Conservation (phyloP, 2,329 filamentous ascomycete species). For the Sporothrix pallida region DNA sequence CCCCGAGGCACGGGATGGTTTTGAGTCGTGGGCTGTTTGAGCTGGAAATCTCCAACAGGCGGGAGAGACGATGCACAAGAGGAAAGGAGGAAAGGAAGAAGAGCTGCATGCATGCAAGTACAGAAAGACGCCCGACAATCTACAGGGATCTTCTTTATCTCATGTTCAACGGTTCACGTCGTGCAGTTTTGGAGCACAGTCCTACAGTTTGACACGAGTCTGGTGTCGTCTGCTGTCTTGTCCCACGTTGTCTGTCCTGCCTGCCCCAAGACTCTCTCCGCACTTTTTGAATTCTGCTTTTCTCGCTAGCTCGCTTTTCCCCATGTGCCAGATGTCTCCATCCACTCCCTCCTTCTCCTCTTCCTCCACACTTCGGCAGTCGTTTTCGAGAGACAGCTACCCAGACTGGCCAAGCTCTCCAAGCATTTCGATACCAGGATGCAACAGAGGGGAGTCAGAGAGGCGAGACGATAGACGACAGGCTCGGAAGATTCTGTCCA, state of each 20-base stretch:
- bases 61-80: neutral
- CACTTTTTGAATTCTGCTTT: conserved; percentile 1
- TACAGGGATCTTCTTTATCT: neutral
- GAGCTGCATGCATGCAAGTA: conserved; percentile 5
- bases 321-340: neutral
- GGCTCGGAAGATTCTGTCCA: neutral
- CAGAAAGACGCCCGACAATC: neutral
- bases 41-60: neutral
- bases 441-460: too few relatives aligned
- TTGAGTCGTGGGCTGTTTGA: neutral
- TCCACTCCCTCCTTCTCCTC: conserved; percentile 13
- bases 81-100: neutral
- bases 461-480: neutral
- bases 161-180: neutral
- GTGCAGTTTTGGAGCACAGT: neutral
- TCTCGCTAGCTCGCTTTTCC: neutral
- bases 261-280: neutral
- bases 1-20: conserved; percentile 16
- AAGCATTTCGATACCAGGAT: neutral
- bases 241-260: neutral
- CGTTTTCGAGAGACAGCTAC: neutral
- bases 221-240: neutral
- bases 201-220: neutral
- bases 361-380: conserved; percentile 27
- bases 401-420: neutral